phyloP scores from a whole-genome alignment of 2,329 filamentous ascomycete species.

The Dothidotthia symphoricarpi region DNA sequence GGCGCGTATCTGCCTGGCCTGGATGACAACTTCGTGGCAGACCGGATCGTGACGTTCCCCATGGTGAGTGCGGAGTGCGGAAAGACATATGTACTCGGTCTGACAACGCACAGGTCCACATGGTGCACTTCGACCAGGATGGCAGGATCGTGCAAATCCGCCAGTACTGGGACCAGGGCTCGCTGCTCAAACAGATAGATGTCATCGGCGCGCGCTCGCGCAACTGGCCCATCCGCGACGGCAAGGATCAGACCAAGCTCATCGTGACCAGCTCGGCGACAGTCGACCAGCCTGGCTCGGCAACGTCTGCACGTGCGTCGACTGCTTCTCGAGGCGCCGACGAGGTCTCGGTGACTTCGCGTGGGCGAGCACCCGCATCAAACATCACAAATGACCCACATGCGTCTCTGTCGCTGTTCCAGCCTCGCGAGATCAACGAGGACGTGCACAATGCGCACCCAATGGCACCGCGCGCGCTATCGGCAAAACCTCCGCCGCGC shows the following conservation, averaged over 20 bases:
- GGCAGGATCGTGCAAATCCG: constrained; percentile 84
- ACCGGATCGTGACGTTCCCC: constrained; percentile 74
- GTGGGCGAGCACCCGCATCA: constrained; percentile 41
- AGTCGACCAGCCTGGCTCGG: constrained; percentile 27
- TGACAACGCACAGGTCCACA: constrained; percentile 55
- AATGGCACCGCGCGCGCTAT: constrained; percentile 59
- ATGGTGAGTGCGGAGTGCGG: constrained; percentile 61
- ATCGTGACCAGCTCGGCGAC: constrained; percentile 62
- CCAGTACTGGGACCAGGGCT: constrained; percentile 92
- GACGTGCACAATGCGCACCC: constrained; percentile 50
- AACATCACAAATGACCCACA: constrained; percentile 51
- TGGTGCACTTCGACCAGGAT: constrained; percentile 76
- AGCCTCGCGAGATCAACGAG: constrained; percentile 63
- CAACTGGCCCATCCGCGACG: constrained; percentile 93
- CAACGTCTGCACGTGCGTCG: constrained; percentile 34
- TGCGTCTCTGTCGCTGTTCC: constrained; percentile 72
- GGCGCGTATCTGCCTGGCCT: constrained; percentile 84
- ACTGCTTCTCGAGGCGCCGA: constrained; percentile 35
- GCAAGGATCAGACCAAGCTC: constrained; percentile 76
- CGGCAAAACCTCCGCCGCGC: constrained; percentile 69
- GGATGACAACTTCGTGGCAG: constrained; percentile 90
- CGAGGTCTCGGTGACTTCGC: constrained; percentile 35
- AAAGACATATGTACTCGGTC: neutral
- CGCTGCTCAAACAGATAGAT: constrained; percentile 87
- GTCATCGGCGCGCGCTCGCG: constrained; percentile 86